A percentile compares a stretch with the other conserved stretches of the same genome.
Conservation (phyloP, 495 filamentous ascomycete species). For the Penicillium psychrofluorescens region DNA sequence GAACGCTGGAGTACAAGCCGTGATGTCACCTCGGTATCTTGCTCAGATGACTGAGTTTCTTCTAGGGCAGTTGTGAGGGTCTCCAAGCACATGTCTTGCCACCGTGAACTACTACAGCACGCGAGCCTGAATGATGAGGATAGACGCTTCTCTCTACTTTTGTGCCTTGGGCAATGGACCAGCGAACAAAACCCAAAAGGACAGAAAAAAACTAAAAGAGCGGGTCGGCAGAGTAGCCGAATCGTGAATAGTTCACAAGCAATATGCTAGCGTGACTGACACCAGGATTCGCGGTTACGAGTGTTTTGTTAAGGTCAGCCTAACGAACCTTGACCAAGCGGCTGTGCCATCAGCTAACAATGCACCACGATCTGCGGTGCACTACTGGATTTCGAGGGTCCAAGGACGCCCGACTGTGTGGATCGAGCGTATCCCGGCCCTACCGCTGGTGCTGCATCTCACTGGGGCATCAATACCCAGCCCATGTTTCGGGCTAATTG, state of each 20-base stretch:
- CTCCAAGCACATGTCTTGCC: slow-evolving; percentile 4
- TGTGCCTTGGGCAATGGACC: no score
- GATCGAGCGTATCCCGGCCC: slow-evolving; percentile 12
- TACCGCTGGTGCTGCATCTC: slow-evolving; percentile 4
- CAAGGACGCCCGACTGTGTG: slow-evolving; percentile 21
- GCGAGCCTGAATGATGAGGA: background rate
- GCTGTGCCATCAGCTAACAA: slow-evolving; percentile 16
- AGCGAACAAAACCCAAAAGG: background rate
- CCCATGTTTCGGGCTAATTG: slow-evolving; percentile 1
- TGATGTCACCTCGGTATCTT: background rate
- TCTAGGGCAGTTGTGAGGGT: background rate
- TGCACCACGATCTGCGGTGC: slow-evolving; percentile 8
- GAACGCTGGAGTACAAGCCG: background rate
- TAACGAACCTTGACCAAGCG: slow-evolving; percentile 17
- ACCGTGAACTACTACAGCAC: slow-evolving; percentile 1
- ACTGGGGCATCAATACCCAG: background rate
- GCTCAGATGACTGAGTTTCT: no score
- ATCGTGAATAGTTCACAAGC: slow-evolving; percentile 11
- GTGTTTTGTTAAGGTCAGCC: slow-evolving; percentile 12
- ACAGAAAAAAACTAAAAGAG: slow-evolving; percentile 9
- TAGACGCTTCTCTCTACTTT: background rate
- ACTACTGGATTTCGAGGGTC: slow-evolving; percentile 13
- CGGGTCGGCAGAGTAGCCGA: slow-evolving; percentile 16
- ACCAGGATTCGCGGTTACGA: background rate
- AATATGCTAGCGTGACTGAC: background rate